Conservation (phyloP, 345 rosid genomes). For the Syzygium jambos region DNA sequence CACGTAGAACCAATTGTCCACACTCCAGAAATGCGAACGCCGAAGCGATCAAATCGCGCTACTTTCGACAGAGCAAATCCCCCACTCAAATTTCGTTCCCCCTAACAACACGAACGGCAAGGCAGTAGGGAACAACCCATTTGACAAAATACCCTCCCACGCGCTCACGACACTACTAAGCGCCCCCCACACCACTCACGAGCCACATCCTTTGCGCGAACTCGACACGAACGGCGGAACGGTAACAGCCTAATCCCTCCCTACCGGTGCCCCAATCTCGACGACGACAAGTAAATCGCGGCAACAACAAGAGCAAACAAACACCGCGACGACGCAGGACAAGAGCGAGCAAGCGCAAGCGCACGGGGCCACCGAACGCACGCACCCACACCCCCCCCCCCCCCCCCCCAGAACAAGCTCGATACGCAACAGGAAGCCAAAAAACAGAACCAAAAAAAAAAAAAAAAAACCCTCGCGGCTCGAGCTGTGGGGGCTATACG, state of each 20-base stretch:
- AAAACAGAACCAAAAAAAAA: too few species aligned
- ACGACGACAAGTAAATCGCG: background rate
- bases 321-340: too few species aligned
- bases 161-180: background rate
- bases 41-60: background rate
- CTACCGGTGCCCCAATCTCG: background rate
- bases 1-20: background rate
- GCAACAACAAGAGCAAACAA: background rate
- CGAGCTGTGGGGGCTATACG: too few species aligned
- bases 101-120: background rate
- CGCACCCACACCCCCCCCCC: too few species aligned
- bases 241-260: background rate
- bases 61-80: background rate
- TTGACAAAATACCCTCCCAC: background rate
- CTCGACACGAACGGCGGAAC: background rate
- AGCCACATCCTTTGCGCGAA: background rate
- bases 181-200: background rate
- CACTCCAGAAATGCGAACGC: background rate
- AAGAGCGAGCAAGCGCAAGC: too few species aligned
- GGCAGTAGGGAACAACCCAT: background rate
- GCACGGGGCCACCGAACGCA: background rate
- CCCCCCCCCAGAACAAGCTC: background rate
- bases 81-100: background rate
- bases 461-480: background rate
- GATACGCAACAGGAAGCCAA: background rate